Conservation (phyloP, 805 yeast species). For the Ogataea trehaloabstinens region DNA sequence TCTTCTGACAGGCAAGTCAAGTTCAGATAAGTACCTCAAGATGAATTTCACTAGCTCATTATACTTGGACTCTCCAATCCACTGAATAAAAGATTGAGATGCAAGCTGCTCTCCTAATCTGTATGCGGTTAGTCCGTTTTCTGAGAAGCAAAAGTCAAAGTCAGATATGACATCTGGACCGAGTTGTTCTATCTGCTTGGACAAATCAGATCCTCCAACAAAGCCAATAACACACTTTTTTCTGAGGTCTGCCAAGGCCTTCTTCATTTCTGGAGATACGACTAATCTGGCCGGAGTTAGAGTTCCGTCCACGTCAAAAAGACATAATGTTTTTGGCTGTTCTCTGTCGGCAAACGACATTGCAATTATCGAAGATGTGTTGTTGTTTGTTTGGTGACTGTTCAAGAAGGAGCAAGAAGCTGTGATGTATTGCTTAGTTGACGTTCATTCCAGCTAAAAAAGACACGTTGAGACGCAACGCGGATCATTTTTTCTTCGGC, state of each 20-base stretch:
- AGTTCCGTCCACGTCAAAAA: slow-evolving; percentile 98
- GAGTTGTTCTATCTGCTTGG: slow-evolving; percentile 94
- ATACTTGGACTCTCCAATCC: slow-evolving; percentile 96
- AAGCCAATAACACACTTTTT: slow-evolving; percentile 93
- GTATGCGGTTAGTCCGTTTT: slow-evolving; percentile 98
- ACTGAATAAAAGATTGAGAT: slow-evolving; percentile 88
- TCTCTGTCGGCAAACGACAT: slow-evolving; percentile 64
- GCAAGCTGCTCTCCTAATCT: slow-evolving; percentile 85
- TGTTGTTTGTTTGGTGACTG: too few relatives aligned
- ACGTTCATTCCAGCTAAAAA: too few relatives aligned
- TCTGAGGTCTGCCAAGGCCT: slow-evolving; percentile 70
- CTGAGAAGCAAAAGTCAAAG: slow-evolving; percentile 95
- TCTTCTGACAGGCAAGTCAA: slow-evolving; percentile 94
- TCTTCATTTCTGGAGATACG: slow-evolving; percentile 74
- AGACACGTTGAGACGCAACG: too few relatives aligned
- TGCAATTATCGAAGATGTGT: too few relatives aligned
- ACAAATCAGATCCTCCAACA: slow-evolving; percentile 95
- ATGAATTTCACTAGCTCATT: slow-evolving; percentile 84
- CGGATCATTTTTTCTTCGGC: too few relatives aligned
- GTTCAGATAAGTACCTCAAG: slow-evolving; percentile 75
- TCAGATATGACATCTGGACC: slow-evolving; percentile 74
- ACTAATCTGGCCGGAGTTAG: slow-evolving; percentile 88
- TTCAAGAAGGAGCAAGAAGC: too few relatives aligned
- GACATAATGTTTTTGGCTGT: slow-evolving; percentile 81
- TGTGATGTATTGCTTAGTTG: too few relatives aligned